A percentile compares a stretch with the other conserved stretches of the same genome.
Conservation (phyloP, 345 rosid genomes). For the Camelina hispida region DNA sequence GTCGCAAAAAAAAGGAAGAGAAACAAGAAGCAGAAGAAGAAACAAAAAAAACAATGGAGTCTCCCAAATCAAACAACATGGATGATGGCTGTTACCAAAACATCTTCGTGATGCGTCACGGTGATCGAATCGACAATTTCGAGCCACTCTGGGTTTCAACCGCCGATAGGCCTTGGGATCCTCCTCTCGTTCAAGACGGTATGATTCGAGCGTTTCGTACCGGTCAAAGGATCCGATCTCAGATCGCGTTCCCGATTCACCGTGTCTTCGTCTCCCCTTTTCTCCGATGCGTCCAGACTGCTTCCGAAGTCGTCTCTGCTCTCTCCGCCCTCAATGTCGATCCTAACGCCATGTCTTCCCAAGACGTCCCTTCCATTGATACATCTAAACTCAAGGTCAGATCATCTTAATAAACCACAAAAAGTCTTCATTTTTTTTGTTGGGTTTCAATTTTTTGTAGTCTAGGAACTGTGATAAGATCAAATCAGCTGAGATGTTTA, state of each 20-base stretch:
- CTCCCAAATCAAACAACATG: conserved; percentile 30
- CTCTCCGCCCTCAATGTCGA: conserved; percentile 54
- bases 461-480: background rate
- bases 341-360: conserved; percentile 42
- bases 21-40: background rate
- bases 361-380: conserved; percentile 50
- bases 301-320: conserved; percentile 59
- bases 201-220: conserved; percentile 54
- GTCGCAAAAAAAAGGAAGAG: background rate
- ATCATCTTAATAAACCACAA: background rate
- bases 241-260: conserved; percentile 68
- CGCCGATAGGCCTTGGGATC: conserved; percentile 84
- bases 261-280: conserved; percentile 91
- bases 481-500: conserved; percentile 1
- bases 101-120: conserved; percentile 91
- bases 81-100: conserved; percentile 49
- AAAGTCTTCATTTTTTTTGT: background rate
- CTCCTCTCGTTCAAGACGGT: conserved; percentile 64
- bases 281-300: conserved; percentile 83
- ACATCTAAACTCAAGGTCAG: conserved; percentile 69
- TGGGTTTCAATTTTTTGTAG: background rate
- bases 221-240: conserved; percentile 54
- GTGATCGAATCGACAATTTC: conserved; percentile 76
- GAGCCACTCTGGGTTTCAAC: conserved; percentile 62
- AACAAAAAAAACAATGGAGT: conserved; percentile 32